Base-by-base conservation (phyloP, 495 filamentous ascomycete species). In the Annulohypoxylon maeteangense region DNA sequence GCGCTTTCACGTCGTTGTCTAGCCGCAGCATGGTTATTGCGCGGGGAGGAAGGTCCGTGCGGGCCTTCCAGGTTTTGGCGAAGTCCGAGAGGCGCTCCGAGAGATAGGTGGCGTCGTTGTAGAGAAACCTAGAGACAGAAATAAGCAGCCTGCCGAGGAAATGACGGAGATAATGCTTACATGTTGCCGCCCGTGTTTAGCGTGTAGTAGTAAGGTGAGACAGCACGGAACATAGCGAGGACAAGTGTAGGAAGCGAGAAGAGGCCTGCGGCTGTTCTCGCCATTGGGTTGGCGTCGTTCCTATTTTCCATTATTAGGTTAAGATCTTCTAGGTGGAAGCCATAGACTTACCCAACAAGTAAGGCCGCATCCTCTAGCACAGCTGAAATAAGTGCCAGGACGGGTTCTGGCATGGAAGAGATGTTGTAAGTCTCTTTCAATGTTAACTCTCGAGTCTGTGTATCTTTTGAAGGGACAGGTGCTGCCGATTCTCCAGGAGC, bases 161-260 rank as follows among this genome's bases (percentile, higher is more conserved):
- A 29, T 54, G 18, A 1, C 34, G 10, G n/a, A 7, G 3, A n/a
- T 2, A 22, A 22, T 8, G 55, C 83, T 72, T 79, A 86, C 92
- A 97, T 95, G 73, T 91, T 92, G 4, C 93, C 93, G 25, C 89
- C 87, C 18, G 81, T 78, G 38, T 89, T 83, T 20, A 85, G 71
- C 0, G 84, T 78, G 79, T 99, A 99, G 76, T 92, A 93, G 8
- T 89, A 88, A 3, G 93, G 89, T 4, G 93, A 91, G 1, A 92
- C 89, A 11, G 95, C 94, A 53, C 96, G 91, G 80, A 94, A 98
- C 88, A 97, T 92, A 25, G 94, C 93, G 22, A 99, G 81, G 18
- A 94, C 86, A 31, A 96, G 87, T 0, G 92, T 92, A 25, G 95
- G 95, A 8, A 99, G 81, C 40, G 89, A 87, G 72, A 94, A 90